Percentiles rank a stretch among this genome's conserved stretches.
These are phyloP conservation scores for Dipodascopsis tothii DNA, from an alignment of 805 yeast genomes.

Conservation along the genomic window DNA sequence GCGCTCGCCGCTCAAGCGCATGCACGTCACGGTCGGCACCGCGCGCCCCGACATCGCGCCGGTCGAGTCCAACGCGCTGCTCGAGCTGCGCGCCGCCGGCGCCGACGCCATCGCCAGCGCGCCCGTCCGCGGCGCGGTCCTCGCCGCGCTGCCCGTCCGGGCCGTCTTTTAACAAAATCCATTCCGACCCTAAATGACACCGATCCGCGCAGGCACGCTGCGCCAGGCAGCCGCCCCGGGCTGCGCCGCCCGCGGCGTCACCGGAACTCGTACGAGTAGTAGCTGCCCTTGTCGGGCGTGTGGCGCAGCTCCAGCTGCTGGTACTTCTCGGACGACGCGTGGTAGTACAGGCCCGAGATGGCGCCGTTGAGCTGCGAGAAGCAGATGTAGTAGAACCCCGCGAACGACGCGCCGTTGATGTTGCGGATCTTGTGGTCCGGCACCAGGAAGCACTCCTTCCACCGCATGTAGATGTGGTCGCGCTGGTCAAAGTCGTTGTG, in stretches of 20 bases:
- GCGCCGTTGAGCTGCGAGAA: slow-evolving; percentile 70
- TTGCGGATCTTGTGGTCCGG: slow-evolving; percentile 66
- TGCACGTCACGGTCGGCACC: slow-evolving; percentile 75
- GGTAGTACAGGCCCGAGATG: slow-evolving; percentile 75
- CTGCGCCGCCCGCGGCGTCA: not conserved
- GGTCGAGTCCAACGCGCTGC: slow-evolving; percentile 43
- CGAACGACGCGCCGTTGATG: slow-evolving; percentile 72
- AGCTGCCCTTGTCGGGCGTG: slow-evolving; percentile 13
- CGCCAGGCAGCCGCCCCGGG: too few species aligned
- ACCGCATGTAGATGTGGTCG: slow-evolving; percentile 72
- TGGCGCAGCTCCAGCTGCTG: slow-evolving; percentile 61
- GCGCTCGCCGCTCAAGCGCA: slow-evolving; percentile 47
- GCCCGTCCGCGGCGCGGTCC: not conserved
- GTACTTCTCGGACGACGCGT: slow-evolving; percentile 65
- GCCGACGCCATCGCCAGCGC: not conserved
- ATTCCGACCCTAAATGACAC: too few species aligned
- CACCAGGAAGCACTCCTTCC: slow-evolving; percentile 85
- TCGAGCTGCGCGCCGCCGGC: slow-evolving; percentile 19
- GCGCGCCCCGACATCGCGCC: slow-evolving; percentile 41
- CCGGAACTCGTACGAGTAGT: slow-evolving; percentile 21
- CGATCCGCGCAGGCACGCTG: too few species aligned
- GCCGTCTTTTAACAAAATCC: too few species aligned
- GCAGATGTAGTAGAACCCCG: slow-evolving; percentile 84
- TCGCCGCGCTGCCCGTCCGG: too few species aligned
- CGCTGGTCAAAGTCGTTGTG: slow-evolving; percentile 32